Conservation (phyloP, 1,139 yeast genomes). For the Sugiyamaella novakii region DNA sequence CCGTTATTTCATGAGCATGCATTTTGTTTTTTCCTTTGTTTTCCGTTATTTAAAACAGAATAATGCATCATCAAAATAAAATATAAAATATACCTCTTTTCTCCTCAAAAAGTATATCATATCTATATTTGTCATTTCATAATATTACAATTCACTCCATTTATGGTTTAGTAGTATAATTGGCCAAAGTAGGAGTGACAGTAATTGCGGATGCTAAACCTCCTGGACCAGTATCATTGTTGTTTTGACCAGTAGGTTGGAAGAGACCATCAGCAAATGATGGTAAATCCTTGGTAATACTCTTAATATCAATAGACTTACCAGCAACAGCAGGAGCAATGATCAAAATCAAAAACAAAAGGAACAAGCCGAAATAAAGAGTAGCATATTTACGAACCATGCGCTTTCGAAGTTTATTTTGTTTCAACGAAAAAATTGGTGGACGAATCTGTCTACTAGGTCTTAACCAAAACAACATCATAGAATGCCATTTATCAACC, state of each 20-base stretch:
- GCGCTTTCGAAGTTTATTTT: constrained; percentile 96
- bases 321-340: constrained; percentile 84
- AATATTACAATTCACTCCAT: constrained; percentile 7
- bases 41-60: too few relatives aligned
- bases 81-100: too few relatives aligned
- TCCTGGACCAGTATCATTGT: constrained; percentile 68
- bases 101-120: too few relatives aligned
- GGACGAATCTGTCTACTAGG: constrained; percentile 98
- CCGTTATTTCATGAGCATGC: not conserved
- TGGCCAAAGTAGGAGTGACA: constrained; percentile 34
- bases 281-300: constrained; percentile 35
- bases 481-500: constrained; percentile 97
- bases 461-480: constrained; percentile 98
- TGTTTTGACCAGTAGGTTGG: constrained; percentile 81
- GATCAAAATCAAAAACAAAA: constrained; percentile 72
- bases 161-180: constrained; percentile 36
- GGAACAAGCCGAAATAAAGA: constrained; percentile 70
- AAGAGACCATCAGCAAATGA: constrained; percentile 67
- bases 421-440: constrained; percentile 96
- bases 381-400: constrained; percentile 95
- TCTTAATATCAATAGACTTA: constrained; percentile 32
- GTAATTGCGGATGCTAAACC: constrained; percentile 40
- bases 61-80: constrained; percentile 2
- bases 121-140: too few relatives aligned
- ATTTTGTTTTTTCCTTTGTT: not conserved